These are phyloP conservation scores for Penicillium subrubescens DNA, from an alignment of 495 filamentous ascomycete species.

Conservation along the genomic window DNA sequence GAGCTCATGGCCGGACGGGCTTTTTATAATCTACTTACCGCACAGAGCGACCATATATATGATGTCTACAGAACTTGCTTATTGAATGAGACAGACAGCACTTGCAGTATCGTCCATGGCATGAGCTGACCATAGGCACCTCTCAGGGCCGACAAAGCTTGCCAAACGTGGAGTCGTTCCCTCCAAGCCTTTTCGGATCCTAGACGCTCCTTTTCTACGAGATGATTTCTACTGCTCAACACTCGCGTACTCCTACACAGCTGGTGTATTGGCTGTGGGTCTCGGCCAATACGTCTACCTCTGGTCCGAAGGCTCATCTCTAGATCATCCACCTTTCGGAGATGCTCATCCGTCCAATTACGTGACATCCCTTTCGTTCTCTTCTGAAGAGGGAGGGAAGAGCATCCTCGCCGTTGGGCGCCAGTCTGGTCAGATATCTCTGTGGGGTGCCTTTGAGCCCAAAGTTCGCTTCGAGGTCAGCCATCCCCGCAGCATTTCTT, in stretches of 20 bases:
- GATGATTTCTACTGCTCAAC: conserved; percentile 97
- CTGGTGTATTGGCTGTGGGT: conserved; percentile 80
- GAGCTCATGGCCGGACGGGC: not conserved
- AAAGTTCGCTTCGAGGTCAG: conserved; percentile 72
- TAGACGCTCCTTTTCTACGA: conserved; percentile 83
- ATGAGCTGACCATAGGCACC: conserved; percentile 16
- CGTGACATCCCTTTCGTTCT: conserved; percentile 87
- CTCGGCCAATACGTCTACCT: conserved; percentile 80
- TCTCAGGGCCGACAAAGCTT: conserved; percentile 27
- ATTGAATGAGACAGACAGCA: conserved; percentile 3
- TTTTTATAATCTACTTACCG: conserved; percentile 8
- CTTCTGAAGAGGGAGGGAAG: conserved; percentile 72
- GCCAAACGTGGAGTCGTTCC: conserved; percentile 51
- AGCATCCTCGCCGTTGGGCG: conserved; percentile 85
- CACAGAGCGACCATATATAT: conserved; percentile 10
- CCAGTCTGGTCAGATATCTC: conserved; percentile 63
- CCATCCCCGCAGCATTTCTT: conserved; percentile 72
- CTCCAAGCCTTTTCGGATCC: conserved; percentile 76
- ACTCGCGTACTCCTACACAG: conserved; percentile 77
- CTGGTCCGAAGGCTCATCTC: conserved; percentile 76
- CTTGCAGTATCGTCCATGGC: not conserved
- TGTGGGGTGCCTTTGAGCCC: conserved; percentile 62
- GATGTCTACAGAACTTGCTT: not conserved
- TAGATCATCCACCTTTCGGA: conserved; percentile 48
- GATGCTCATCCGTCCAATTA: conserved; percentile 51